Percentiles rank a stretch among this genome's conserved stretches.
Evolutionary conservation across 1,284 basidiomycete genomes (phyloP).

Genomic region (Fomes fomentarius): DNA sequence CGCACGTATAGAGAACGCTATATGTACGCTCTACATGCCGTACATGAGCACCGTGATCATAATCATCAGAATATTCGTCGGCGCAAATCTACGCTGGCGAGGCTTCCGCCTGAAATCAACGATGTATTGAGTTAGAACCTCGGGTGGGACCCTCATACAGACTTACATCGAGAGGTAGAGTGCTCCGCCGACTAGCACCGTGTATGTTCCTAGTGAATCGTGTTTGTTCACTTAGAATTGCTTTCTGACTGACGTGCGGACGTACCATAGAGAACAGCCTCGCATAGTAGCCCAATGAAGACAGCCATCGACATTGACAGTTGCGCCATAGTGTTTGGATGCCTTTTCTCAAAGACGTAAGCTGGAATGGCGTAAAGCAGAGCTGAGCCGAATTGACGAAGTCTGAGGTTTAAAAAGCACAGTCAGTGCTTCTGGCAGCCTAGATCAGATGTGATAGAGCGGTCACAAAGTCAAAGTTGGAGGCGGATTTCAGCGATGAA

Average conservation of each 20-base stretch:
- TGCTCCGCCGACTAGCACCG: neutral
- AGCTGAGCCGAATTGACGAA: no score
- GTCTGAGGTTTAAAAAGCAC: no score
- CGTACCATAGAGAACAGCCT: neutral
- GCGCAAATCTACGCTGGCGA: neutral
- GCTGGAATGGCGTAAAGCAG: no score
- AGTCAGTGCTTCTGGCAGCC: no score
- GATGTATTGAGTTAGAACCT: neutral
- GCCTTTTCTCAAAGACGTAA: no score
- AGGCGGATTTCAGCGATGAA: no score
- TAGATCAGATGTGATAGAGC: no score
- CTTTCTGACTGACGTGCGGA: no score
- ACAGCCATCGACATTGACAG: neutral
- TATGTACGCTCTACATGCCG: constrained; percentile 2
- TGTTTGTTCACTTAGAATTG: no score
- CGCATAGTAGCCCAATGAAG: neutral
- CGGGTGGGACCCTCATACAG: neutral
- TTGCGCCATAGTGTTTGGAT: neutral
- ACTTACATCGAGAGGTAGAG: constrained; percentile 9
- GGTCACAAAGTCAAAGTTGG: no score
- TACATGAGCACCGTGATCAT: constrained; percentile 10
- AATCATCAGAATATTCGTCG: neutral
- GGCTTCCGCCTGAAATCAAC: neutral
- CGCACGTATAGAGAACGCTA: neutral
- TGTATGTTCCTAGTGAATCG: constrained; percentile 6